Conservation (phyloP, 2,329 filamentous ascomycete genomes). For the Colletotrichum truncatum region DNA sequence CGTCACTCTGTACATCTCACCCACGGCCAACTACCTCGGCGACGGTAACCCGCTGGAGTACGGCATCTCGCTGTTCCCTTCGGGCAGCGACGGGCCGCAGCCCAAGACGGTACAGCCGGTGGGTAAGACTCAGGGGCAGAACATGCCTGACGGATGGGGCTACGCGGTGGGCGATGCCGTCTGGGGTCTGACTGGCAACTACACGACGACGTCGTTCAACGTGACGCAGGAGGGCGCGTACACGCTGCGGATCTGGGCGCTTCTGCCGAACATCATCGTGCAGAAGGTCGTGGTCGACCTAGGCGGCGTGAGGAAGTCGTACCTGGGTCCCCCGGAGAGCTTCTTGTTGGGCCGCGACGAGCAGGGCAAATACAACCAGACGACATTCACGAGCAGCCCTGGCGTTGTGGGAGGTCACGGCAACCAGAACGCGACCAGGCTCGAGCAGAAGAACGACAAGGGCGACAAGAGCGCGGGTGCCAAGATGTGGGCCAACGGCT, state of each 20-base stretch:
- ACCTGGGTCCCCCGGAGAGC: conserved; percentile 66
- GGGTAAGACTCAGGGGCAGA: conserved; percentile 48
- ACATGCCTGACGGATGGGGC: conserved; percentile 53
- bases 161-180: conserved; percentile 53
- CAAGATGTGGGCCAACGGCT: background rate
- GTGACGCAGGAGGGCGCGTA: conserved; percentile 54
- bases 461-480: background rate
- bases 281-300: conserved; percentile 66
- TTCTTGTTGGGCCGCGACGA: conserved; percentile 54
- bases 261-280: conserved; percentile 61
- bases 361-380: conserved; percentile 46
- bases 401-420: conserved; percentile 20
- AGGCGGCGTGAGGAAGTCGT: conserved; percentile 62
- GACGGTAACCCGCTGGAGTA: conserved; percentile 60
- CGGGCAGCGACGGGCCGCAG: conserved; percentile 38
- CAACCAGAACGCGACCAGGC: conserved; percentile 2
- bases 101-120: conserved; percentile 51
- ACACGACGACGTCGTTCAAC: conserved; percentile 54
- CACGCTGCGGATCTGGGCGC: conserved; percentile 59
- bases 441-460: background rate
- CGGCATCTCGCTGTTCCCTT: conserved; percentile 55
- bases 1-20: conserved; percentile 60
- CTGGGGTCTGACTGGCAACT: conserved; percentile 55
- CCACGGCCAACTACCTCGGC: conserved; percentile 62
- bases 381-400: conserved; percentile 43